Base-by-base conservation (phyloP, 202 grass and related monocot species). In the Carex arenaria region DNA sequence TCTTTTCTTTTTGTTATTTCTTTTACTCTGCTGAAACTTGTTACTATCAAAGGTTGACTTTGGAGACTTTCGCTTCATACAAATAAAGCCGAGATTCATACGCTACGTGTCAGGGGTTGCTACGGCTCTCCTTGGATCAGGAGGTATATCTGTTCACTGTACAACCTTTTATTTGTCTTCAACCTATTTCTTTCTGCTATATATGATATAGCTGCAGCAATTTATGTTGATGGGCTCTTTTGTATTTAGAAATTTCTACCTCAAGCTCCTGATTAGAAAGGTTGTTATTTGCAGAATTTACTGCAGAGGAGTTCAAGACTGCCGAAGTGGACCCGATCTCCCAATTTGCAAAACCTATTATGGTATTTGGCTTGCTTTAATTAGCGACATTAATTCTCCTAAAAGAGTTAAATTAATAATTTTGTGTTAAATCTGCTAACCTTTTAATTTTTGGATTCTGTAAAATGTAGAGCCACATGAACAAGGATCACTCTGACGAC, bases 401-500 rank as follows among this genome's bases (percentile, higher is more conserved):
- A 56, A 78, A 59, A 78, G 14, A 57, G 13, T n/a, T 18, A 77
- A 59, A 60, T 67, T 73, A 28, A 83, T 19, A 19, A 76, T 75
- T 70, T 34, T 22, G 3, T 84, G 80, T 40, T 69, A 31, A 70
- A 43, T 5, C 18, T 78, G 26, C 11, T 83, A 42, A 8, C 40
- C 7, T 56, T 23, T 84, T 30, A 84, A 57, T 53, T 79, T 84
- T 84, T 18, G 15, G 9, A 82, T 7, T 80, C 52, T 90, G 5
- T 64, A 61, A 69, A 20, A 69, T 84, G 54, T 81, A 98, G 95
- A 84, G 82, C 77, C 95, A 98, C 88, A 98, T 98, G 95, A 98
- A 98, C 76, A 93, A 83, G 82, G 95, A 98, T 95, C 95, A 98
- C 78, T 43, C 87, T n/a, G 83, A 98, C 82, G 95, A 98, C 85